Evolutionary conservation across 371 early-diverging fungal genomes (phyloP).

Genomic region (Thermomucor indicae-seudaticae): DNA sequence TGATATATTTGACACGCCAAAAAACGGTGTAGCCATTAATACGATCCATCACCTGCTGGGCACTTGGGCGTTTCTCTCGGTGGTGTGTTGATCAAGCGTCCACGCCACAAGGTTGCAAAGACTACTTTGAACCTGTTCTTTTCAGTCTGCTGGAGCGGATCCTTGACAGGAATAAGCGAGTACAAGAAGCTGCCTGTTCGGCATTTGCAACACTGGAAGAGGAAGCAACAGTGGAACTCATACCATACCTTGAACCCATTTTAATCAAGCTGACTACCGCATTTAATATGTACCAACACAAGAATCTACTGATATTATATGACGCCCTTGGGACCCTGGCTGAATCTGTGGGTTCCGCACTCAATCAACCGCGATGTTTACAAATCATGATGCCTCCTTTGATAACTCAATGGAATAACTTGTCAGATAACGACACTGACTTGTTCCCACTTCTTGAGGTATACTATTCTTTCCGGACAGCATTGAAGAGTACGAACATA

Average conservation of each 20-base stretch:
- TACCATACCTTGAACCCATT: slow-evolving; percentile 82
- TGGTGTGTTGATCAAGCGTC: slow-evolving; percentile 71
- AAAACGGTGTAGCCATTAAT: slow-evolving; percentile 65
- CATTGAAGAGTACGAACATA: no score
- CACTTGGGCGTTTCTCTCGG: slow-evolving; percentile 83
- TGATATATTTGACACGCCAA: not conserved
- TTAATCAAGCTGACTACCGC: slow-evolving; percentile 72
- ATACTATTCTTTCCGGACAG: no score
- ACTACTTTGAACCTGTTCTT: slow-evolving; percentile 80
- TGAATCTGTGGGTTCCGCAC: slow-evolving; percentile 78
- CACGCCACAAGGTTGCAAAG: slow-evolving; percentile 52
- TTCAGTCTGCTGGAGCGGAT: slow-evolving; percentile 73
- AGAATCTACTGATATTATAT: slow-evolving; percentile 86
- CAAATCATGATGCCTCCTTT: slow-evolving; percentile 82
- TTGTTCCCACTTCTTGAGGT: slow-evolving; percentile 91
- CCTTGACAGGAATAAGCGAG: slow-evolving; percentile 88
- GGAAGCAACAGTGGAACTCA: slow-evolving; percentile 70
- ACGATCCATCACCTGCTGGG: slow-evolving; percentile 95
- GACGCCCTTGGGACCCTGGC: slow-evolving; percentile 94
- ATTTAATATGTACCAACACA: slow-evolving; percentile 81
- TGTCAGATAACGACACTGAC: slow-evolving; percentile 78
- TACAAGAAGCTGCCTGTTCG: slow-evolving; percentile 94
- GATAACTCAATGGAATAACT: slow-evolving; percentile 73
- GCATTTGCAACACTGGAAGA: slow-evolving; percentile 93
- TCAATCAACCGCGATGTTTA: slow-evolving; percentile 74